Conservation (phyloP, 2,329 filamentous ascomycete genomes). For the Aspergillus glaucus region DNA sequence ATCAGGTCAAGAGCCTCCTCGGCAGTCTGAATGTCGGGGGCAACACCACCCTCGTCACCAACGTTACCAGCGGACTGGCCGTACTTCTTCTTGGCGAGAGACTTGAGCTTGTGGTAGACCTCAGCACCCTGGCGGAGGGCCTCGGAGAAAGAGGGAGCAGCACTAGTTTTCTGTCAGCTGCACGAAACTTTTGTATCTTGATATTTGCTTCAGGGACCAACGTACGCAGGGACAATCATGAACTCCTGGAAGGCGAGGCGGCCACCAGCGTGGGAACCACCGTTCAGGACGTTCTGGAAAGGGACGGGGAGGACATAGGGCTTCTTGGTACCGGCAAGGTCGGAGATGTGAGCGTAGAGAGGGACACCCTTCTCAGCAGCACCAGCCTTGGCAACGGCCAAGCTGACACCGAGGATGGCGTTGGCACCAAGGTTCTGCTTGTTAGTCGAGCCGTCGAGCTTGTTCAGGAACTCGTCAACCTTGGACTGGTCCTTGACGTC, state of each 20-base stretch:
- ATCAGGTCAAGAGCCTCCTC: conserved; percentile 97
- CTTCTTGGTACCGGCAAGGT: conserved; percentile 85
- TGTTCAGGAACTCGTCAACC: conserved; percentile 77
- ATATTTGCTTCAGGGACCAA: conserved; percentile 17
- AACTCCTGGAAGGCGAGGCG: conserved; percentile 93
- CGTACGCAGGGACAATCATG: conserved; percentile 82
- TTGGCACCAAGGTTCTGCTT: conserved; percentile 86
- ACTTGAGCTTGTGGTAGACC: conserved; percentile 97
- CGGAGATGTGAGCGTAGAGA: conserved; percentile 81
- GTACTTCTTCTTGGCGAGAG: conserved; percentile 98
- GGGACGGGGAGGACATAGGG: conserved; percentile 83
- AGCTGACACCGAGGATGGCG: conserved; percentile 76
- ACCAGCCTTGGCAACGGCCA: conserved; percentile 82
- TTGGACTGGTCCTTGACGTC: conserved; percentile 82
- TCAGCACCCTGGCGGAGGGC: conserved; percentile 93
- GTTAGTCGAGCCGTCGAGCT: conserved; percentile 77
- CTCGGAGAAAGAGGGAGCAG: conserved; percentile 87
- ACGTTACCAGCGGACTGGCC: conserved; percentile 98
- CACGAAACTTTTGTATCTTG: no score
- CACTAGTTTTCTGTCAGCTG: conserved; percentile 38
- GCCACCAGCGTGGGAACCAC: conserved; percentile 94
- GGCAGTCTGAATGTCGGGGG: conserved; percentile 94
- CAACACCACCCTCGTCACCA: conserved; percentile 98
- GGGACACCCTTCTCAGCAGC: conserved; percentile 84
- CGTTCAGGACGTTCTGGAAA: conserved; percentile 92